Conservation (phyloP, 2,329 filamentous ascomycete species). For the Byssochlamys sp. region DNA sequence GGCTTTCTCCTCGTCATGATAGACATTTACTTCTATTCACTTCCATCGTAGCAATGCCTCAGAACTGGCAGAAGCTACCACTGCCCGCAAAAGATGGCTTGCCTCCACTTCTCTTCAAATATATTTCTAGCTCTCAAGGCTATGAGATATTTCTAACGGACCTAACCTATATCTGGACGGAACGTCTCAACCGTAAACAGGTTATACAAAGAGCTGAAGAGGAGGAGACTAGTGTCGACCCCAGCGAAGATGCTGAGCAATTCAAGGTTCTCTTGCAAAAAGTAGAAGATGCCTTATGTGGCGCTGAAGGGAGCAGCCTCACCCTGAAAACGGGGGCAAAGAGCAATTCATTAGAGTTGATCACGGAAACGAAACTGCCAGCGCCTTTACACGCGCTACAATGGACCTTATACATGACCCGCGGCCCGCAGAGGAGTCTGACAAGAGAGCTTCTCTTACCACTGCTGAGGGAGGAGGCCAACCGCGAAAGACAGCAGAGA, state of each 20-base stretch:
- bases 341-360: conserved; percentile 34
- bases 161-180: conserved; percentile 49
- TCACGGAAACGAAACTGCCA: conserved; percentile 43
- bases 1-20: background rate
- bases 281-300: conserved; percentile 40
- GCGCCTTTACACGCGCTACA: conserved; percentile 42
- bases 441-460: conserved; percentile 45
- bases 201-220: conserved; percentile 42
- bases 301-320: conserved; percentile 20
- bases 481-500: conserved; percentile 39
- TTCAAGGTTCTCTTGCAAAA: conserved; percentile 48
- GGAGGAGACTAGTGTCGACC: conserved; percentile 49
- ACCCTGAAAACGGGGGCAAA: conserved; percentile 19
- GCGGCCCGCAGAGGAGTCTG: conserved; percentile 31
- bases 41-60: conserved; percentile 17
- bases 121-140: conserved; percentile 23
- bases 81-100: conserved; percentile 13
- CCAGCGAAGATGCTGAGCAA: conserved; percentile 48
- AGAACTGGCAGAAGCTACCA: conserved; percentile 28
- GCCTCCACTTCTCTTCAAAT: conserved; percentile 33
- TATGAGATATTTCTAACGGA: conserved; percentile 51
- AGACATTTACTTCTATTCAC: background rate
- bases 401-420: conserved; percentile 44
- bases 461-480: conserved; percentile 41
- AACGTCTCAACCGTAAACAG: conserved; percentile 36